Percentiles rank a stretch among this genome's conserved stretches.
Conservation (phyloP, 2,329 filamentous ascomycete species). For the Arthrobotrys conoides region DNA sequence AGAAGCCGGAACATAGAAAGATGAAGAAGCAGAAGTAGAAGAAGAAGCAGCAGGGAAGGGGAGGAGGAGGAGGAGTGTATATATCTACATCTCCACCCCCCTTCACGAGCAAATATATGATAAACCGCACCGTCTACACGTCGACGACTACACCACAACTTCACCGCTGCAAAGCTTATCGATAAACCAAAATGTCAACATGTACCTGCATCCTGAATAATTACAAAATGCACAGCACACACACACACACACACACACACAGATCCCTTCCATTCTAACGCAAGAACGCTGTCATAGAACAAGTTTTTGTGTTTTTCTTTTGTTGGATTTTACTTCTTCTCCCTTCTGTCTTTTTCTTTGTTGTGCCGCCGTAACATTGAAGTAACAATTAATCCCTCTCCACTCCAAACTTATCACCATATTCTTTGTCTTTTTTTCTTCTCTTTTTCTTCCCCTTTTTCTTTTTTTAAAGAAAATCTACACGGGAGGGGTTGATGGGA, state of each 20-base stretch:
- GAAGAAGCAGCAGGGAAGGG: too few relatives aligned
- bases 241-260: too few relatives aligned
- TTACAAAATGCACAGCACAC: background rate
- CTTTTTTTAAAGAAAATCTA: background rate
- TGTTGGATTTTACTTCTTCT: conserved; percentile 31
- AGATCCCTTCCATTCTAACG: background rate
- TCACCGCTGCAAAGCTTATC: background rate
- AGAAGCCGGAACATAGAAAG: too few relatives aligned
- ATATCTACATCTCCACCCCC: background rate
- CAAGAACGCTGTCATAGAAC: conserved; percentile 11
- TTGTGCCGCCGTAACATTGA: conserved; percentile 38
- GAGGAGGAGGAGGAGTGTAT: background rate
- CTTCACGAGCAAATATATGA: too few relatives aligned
- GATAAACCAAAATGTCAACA: too few relatives aligned
- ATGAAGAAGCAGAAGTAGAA: too few relatives aligned
- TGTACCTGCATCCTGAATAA: background rate
- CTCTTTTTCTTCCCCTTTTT: background rate
- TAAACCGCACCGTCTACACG: background rate
- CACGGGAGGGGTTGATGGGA: background rate
- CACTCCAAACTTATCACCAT: too few relatives aligned
- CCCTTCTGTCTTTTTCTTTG: conserved; percentile 38
- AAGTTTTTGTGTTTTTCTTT: conserved; percentile 10
- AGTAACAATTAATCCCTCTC: too few relatives aligned
- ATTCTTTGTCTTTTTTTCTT: too few relatives aligned
- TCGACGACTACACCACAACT: conserved; percentile 10